Evolutionary conservation across 2,329 filamentous ascomycete species (phyloP), one percentile per base, ranked within the genome.

Genomic region (Anisogramma anomala): DNA sequence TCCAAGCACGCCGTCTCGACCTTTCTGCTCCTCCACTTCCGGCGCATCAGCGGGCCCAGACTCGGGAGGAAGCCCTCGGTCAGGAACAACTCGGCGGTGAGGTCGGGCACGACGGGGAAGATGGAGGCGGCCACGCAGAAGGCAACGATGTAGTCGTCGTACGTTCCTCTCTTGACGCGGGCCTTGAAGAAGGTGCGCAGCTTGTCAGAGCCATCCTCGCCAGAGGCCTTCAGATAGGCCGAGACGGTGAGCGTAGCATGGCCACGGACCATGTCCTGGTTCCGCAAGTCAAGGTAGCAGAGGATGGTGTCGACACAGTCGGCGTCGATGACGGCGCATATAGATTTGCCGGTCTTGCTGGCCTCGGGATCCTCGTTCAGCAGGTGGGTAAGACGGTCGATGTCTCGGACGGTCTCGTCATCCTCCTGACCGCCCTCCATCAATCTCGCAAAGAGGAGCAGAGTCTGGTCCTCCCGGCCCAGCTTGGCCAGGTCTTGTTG

Each of bases 381-480:
- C 28, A 81, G 63, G 57, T 70, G 74, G 33, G 76, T 77, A 40
- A 81, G 68, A 41, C 62, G 60, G 49, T 74, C 71, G 33, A 81
- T 63, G 46, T 77, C 70, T 46, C 61, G 61, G 52, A 73, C 79
- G 10, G 75, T 82, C 50, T 84, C 79, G 42, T 78, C 75, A 55
- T 84, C 84, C 52, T 94, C 85, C 53, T 88, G 77, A 39, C 86
- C 87, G 33, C 85, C 86, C 58, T 93, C 85, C 79, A 95, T 93
- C 52, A 95, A 68, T 54, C 84, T 82, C 18, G 88, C 88, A 50
- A 95, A 77, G 51, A 89, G 79, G 43, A 94, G 74, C 54, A 82
- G 74, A 42, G 82, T 81, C 54, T 81, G 68, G 54, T 84, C 79
- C 51, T 72, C 63, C 63, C 74, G 36, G 52, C 47, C 45, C 61